Base-by-base conservation (phyloP, 2,329 filamentous ascomycete species). In the Claviceps maximensis region DNA sequence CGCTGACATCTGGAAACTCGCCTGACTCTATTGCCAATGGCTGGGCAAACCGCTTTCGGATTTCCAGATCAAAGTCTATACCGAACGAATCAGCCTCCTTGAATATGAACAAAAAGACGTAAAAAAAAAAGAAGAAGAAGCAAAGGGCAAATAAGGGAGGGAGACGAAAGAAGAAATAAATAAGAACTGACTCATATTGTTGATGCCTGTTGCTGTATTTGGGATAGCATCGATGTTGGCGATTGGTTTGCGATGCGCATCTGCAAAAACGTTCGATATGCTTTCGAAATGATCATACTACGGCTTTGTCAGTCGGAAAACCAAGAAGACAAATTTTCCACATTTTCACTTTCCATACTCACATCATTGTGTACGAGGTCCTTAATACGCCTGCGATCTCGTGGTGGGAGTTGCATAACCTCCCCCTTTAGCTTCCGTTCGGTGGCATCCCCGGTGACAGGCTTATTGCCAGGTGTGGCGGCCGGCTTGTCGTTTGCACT, bases 151-250 rank as follows among this genome's bases (percentile, higher is more conserved):
- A 29, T 29, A 10, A 33, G 13, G 10, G 10, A 21, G 15, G 12
- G 19, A 15, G 15, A 25, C 2, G 5, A 15, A 25, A 44, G 27
- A n/a, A 17, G n/a, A n/a, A n/a, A n/a, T n/a, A 33, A 33, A 13
- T 9, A 25, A 17, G 33, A 33, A 70, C 83, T 65, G 74, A 89
- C 85, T 94, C 74, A 91, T 84, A 59, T 82, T 89, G 59, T 87
- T 89, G 47, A 91, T 76, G 21, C 85, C 85, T 29, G 82, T 84
- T n/a, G 55, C 60, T 25, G 84, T 84, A 62, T 82, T 83, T 29
- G 83, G 76, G 27, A 84, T 82, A 9, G 82, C 77, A 53, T 87
- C 79, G 31, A 83, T 77, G 13, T 70, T 65, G 50, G 72, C 71
- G 4, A 70, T 64, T 12, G 70, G 62, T 54, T 72, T 68, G 45